Percentiles rank a stretch among this genome's conserved stretches.
These are phyloP conservation scores for Clarireedia paspali DNA, from an alignment of 2,329 filamentous ascomycete species.

Conservation along the genomic window DNA sequence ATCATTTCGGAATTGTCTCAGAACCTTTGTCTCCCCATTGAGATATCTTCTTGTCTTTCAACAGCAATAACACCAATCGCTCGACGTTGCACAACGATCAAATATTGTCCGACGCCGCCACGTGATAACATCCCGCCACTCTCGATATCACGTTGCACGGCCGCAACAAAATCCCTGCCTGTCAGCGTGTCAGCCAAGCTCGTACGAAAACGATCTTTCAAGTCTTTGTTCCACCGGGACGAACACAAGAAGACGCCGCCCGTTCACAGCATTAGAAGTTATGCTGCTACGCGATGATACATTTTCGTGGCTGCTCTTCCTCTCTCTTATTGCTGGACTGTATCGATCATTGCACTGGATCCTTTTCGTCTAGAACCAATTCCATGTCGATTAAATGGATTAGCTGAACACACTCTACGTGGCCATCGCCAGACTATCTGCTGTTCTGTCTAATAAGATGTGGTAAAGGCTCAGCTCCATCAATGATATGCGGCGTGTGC, in stretches of 20 bases:
- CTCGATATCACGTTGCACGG: neutral
- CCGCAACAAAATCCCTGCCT: neutral
- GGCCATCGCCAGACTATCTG: neutral
- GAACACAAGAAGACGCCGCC: neutral
- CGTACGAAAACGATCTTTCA: conserved; percentile 1
- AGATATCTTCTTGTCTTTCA: neutral
- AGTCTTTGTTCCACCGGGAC: neutral
- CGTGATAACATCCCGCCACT: no score
- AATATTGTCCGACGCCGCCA: no score
- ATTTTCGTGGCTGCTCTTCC: conserved; percentile 3
- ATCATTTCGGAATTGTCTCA: neutral
- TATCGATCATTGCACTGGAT: neutral
- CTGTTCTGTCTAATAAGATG: neutral
- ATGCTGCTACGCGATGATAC: conserved; percentile 5
- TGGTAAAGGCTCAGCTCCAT: neutral
- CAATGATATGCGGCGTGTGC: conserved; percentile 2
- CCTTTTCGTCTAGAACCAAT: neutral
- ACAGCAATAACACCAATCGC: neutral
- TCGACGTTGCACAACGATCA: no score
- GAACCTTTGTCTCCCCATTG: neutral
- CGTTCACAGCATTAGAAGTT: neutral
- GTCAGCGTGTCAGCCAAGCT: neutral
- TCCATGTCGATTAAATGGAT: neutral
- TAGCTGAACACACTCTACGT: no score
- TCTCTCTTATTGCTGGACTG: neutral